Evolutionary conservation across 768 basidiomycete species (phyloP).

Genomic region (Boletus rubescentipes): DNA sequence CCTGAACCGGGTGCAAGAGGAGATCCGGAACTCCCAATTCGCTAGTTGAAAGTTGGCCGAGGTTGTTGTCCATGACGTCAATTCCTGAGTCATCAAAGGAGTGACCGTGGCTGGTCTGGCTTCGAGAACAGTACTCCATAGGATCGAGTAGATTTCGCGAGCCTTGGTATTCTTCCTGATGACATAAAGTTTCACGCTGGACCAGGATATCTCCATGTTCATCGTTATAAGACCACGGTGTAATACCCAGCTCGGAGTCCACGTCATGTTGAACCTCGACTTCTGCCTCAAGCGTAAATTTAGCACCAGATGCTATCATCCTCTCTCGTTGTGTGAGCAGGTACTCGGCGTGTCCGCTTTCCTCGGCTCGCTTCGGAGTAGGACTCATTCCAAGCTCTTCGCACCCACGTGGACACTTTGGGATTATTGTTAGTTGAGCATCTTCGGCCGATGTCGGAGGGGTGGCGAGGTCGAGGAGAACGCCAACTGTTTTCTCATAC

Average conservation of each 20-base stretch:
- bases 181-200: background rate
- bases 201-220: background rate
- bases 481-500: constrained; percentile 2
- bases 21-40: constrained; percentile 3
- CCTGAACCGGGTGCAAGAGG: constrained; percentile 10
- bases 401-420: constrained; percentile 18
- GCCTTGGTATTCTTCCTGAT: background rate
- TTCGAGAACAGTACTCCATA: background rate
- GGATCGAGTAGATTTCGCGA: background rate
- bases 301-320: constrained; percentile 8
- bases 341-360: constrained; percentile 16
- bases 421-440: background rate
- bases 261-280: background rate
- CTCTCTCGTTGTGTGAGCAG: constrained; percentile 30
- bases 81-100: constrained; percentile 17
- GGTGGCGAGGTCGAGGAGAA: constrained; percentile 12
- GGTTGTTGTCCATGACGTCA: constrained; percentile 11
- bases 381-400: constrained; percentile 29
- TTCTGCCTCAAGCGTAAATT: background rate
- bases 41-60: constrained; percentile 1
- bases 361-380: constrained; percentile 12
- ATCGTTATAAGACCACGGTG: background rate
- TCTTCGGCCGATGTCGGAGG: constrained; percentile 11
- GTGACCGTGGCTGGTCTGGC: background rate
- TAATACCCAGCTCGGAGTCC: background rate